Percentiles rank a stretch among this genome's conserved stretches.
Evolutionary conservation across 73 alveolate genomes (phyloP).

Genomic region (Paramecium tetraurelia): DNA sequence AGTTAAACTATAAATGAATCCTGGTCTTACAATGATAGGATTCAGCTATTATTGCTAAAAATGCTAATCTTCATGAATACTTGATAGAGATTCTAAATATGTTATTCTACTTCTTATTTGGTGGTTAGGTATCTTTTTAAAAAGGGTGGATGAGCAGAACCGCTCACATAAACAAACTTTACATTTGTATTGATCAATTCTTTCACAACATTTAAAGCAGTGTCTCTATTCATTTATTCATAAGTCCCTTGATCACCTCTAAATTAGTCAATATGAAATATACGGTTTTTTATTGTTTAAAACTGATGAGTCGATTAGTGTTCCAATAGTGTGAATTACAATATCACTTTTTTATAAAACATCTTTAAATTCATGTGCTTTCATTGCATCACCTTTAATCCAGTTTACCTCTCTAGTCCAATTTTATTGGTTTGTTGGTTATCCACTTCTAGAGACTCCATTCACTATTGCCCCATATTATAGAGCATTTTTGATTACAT

Average conservation of each 20-base stretch:
- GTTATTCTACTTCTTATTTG: constrained; percentile 60
- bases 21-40: constrained; percentile 45
- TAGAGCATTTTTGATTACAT: not conserved
- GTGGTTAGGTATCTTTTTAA: constrained; percentile 49
- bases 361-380: not conserved
- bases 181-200: not conserved
- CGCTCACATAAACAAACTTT: constrained; percentile 53
- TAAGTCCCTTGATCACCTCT: constrained; percentile 39
- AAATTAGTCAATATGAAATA: not conserved
- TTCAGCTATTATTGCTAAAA: not conserved
- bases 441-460: constrained; percentile 46
- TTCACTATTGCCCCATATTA: constrained; percentile 33
- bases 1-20: constrained; percentile 48
- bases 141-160: constrained; percentile 61
- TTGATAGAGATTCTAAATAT: not conserved
- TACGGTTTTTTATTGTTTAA: not conserved
- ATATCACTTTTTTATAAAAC: constrained; percentile 12
- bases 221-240: constrained; percentile 49
- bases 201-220: not conserved
- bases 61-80: not conserved
- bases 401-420: constrained; percentile 30
- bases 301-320: constrained; percentile 28
- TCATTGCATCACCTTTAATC: constrained; percentile 51
- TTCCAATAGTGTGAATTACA: constrained; percentile 20
- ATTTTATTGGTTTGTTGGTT: not conserved